Conservation (phyloP, 441 rosid species). For the Codiaeum variegatum region DNA sequence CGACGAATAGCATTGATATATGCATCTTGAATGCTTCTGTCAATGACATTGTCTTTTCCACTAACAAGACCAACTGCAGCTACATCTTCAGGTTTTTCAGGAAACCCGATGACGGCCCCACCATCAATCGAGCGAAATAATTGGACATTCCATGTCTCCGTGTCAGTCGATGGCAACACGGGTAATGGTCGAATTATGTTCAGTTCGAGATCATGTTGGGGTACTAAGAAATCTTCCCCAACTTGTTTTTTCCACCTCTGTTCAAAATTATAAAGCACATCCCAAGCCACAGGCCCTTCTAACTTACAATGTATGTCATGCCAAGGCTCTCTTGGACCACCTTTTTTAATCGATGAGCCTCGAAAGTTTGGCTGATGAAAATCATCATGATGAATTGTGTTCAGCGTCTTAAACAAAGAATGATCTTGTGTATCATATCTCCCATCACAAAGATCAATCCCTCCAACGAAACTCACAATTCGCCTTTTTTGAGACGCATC, state of each 20-base stretch:
- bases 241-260: constrained; percentile 42
- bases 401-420: constrained; percentile 33
- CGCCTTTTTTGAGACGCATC: constrained; percentile 19
- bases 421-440: constrained; percentile 37
- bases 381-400: constrained; percentile 24
- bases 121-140: constrained; percentile 86
- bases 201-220: background rate
- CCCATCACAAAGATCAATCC: constrained; percentile 33
- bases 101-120: constrained; percentile 85
- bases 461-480: constrained; percentile 40
- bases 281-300: constrained; percentile 42
- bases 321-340: constrained; percentile 48
- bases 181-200: background rate
- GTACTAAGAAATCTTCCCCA: background rate
- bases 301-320: constrained; percentile 40
- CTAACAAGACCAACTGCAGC: constrained; percentile 76
- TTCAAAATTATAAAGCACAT: constrained; percentile 37
- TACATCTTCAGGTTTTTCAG: constrained; percentile 74
- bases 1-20: constrained; percentile 83
- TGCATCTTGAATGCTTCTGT: constrained; percentile 90
- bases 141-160: constrained; percentile 62
- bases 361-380: constrained; percentile 34
- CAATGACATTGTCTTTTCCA: constrained; percentile 83
- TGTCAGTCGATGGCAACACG: background rate
- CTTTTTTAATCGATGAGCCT: constrained; percentile 26